phyloP scores from a whole-genome alignment of 1,139 yeast species.

The Sugiyamaella grinbergsii region DNA sequence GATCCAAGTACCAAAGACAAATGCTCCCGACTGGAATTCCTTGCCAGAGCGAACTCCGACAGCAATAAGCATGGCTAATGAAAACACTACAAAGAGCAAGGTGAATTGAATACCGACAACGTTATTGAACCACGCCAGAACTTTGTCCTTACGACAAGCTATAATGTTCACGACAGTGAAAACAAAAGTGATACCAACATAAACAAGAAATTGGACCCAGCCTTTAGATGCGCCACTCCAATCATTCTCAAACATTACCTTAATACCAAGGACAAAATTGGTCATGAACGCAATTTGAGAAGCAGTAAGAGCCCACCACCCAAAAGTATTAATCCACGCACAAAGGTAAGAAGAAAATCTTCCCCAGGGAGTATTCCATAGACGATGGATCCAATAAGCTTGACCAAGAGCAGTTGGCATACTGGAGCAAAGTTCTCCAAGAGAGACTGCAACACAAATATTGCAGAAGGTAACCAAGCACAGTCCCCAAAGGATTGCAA shows the following conservation, averaged over 20 bases:
- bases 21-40: conserved; percentile 29
- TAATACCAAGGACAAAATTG: conserved; percentile 27
- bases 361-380: conserved; percentile 27
- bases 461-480: conserved; percentile 30
- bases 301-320: conserved; percentile 30
- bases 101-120: conserved; percentile 30
- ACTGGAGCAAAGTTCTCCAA: conserved; percentile 34
- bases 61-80: conserved; percentile 30
- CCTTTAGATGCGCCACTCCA: conserved; percentile 26
- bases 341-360: conserved; percentile 28
- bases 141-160: conserved; percentile 26
- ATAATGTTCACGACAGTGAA: conserved; percentile 29
- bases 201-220: conserved; percentile 26
- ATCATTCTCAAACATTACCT: conserved; percentile 23
- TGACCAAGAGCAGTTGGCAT: conserved; percentile 29
- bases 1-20: conserved; percentile 32
- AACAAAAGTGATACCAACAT: conserved; percentile 26
- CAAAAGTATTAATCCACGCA: conserved; percentile 30
- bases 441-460: conserved; percentile 33
- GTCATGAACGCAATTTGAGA: conserved; percentile 32
- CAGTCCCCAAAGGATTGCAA: conserved; percentile 35
- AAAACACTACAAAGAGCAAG: conserved; percentile 29
- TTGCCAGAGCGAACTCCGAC: conserved; percentile 28
- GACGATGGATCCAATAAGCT: conserved; percentile 26
- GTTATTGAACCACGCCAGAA: conserved; percentile 31